Base-by-base conservation (phyloP, 768 basidiomycete genomes). In the Podaxis sp. region DNA sequence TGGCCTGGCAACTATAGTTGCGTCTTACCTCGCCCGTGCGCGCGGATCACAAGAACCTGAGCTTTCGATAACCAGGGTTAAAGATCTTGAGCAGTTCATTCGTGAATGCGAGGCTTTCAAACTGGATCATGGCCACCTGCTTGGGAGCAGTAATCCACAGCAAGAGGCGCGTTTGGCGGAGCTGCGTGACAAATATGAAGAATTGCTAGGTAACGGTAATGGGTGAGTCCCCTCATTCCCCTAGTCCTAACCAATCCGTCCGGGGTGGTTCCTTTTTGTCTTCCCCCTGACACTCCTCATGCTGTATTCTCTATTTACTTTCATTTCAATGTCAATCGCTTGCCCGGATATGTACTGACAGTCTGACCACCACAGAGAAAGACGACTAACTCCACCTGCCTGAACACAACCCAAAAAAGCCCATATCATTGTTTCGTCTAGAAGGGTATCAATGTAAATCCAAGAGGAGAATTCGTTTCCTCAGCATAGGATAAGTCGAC, bases 11-110 rank as follows among this genome's bases (percentile, higher is more conserved):
- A 92, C 90, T 0, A 36, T 91, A 24, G 80, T 87, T 15, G 89
- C 90, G 15, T 87, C 89, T 2, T 91, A 87, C 71, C 78, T 92
- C 25, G 90, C 90, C 3, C 84, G 86, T 8, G 79, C 83, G 22
- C 84, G 89, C 27, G 88, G 89, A 7, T 85, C 88, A 0, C 82
- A 83, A 38, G 90, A 91, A 66, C 90, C 90, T 1, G 87, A 91
- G 64, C 58, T 80, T 19, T 88, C 87, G 0, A 76, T 79, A 37
- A 69, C 75, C 1, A 80, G 83, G 11, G 78, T 78, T 2, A 85
- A 86, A 64, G 86, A 87, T 61, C 78, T 91, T 0, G 86, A 89
- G 25, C 80, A 85, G 24, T 92, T 85, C 66, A 74, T 91, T 25
- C 85, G 90, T 29, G 86, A 90, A 64, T 79, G 80, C 47, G 70